Evolutionary conservation across 73 alveolate species (phyloP).

Genomic region (Stentor coeruleus): DNA sequence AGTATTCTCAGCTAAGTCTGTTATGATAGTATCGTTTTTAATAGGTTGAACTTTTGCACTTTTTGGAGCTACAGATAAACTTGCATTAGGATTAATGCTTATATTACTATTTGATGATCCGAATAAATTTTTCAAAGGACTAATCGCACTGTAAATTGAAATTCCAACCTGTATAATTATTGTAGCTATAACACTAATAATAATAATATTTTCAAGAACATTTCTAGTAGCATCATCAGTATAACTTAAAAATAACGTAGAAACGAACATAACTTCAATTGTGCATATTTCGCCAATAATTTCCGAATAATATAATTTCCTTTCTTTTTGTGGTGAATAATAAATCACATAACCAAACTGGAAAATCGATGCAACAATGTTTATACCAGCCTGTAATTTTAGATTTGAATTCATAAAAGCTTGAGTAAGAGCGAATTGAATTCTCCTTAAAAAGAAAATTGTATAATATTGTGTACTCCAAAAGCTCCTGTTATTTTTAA

Average conservation of each 20-base stretch:
- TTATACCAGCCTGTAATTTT: not conserved
- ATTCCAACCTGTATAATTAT: not conserved
- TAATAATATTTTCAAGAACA: not conserved
- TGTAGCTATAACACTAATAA: not conserved
- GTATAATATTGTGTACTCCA: conserved; percentile 19
- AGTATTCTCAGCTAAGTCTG: too few relatives aligned
- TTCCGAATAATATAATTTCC: not conserved
- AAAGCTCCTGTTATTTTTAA: not conserved
- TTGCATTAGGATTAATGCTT: too few relatives aligned
- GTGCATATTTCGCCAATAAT: not conserved
- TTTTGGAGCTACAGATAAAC: too few relatives aligned
- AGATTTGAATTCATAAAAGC: not conserved
- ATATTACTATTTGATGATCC: too few relatives aligned
- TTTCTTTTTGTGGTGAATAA: not conserved
- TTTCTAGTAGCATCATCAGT: not conserved
- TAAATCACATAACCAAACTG: not conserved
- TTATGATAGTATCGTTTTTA: too few relatives aligned
- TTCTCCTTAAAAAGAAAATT: not conserved
- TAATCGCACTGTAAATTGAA: not conserved
- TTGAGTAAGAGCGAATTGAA: not conserved
- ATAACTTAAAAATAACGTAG: not conserved
- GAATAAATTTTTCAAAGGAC: not conserved
- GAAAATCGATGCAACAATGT: not conserved
- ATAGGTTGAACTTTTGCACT: too few relatives aligned
- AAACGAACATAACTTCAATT: not conserved